Base-by-base conservation (phyloP, 495 filamentous ascomycete species). In the Articulospora tetracladia region DNA sequence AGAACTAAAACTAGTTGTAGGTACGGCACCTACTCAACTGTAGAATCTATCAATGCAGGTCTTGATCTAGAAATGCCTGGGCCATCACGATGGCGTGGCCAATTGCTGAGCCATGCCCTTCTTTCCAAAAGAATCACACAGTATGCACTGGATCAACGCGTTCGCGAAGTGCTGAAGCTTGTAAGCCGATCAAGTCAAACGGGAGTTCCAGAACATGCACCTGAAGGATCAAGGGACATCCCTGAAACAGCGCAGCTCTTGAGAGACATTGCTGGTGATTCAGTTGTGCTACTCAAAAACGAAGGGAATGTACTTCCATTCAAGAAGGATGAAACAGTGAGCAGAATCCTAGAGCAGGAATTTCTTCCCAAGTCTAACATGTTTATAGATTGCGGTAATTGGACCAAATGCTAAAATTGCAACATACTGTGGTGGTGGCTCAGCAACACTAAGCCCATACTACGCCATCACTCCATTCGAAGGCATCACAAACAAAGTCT, bases 21-120 rank as follows among this genome's bases (percentile, higher is more conserved):
- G 59, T 85, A 83, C 62, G 87, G 87, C 23, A 85, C 84, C 0
- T 87, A 90, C 65, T 84, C 79, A 54, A 87, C 83, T 3, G 77
- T 78, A 1, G 83, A 84, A 19, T 80, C 86, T 8, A 76, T 86
- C 28, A 79, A 82, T 46, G 86, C 88, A 27, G 88, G 88, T 2
- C 73, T 89, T 3, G 86, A 90, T 66, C 70, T 91, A 17, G 87
- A 91, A 68, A 90, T 90, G 87, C 87, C 87, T 3, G 86, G 87
- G 1, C 85, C 86, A 36, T 74, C 87, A 4, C 74, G 79, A 53
- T 89, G 83, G 76, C 76, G 87, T 41, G 86, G 85, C 27, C 74
- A 77, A 34, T 69, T 79, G 50, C 75, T 87, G 54, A 76, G 73
- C 30, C 83, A 85, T 58, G 79, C 81, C 48, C 75, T 85, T 10